Conservation (phyloP, 139 green algal species). For the Spirogloea muscicola region DNA sequence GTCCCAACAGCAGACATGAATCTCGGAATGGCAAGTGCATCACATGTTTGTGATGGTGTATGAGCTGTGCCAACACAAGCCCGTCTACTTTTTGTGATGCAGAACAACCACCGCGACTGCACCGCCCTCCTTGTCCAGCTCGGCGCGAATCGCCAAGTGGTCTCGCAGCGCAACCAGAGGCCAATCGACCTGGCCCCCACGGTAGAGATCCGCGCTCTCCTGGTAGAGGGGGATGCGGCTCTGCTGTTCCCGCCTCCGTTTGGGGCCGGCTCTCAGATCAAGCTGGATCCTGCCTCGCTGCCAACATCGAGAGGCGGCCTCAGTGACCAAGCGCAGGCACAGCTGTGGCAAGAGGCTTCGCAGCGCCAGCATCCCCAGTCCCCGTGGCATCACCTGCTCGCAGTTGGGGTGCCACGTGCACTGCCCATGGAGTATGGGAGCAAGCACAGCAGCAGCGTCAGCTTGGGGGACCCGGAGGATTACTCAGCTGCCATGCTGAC, state of each 20-base stretch:
- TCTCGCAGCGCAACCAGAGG: slow-evolving; percentile 11
- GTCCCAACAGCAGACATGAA: background rate
- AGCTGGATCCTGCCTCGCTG: too few relatives aligned
- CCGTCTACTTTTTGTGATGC: background rate
- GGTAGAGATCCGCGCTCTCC: slow-evolving; percentile 15
- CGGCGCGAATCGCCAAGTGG: slow-evolving; percentile 17
- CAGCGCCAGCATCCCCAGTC: background rate
- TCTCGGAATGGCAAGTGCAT: background rate
- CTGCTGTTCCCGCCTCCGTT: background rate
- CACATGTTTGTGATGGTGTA: background rate
- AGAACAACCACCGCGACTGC: slow-evolving; percentile 35
- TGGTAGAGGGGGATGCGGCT: background rate
- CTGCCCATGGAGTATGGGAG: too few relatives aligned
- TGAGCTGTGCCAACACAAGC: background rate
- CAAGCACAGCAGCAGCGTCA: too few relatives aligned
- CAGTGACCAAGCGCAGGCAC: background rate
- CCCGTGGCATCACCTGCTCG: background rate
- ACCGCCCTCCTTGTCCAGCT: slow-evolving; percentile 5
- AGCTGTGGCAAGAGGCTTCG: background rate
- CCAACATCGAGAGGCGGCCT: background rate
- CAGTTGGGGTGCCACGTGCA: too few relatives aligned
- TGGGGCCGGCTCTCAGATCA: too few relatives aligned
- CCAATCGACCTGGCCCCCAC: slow-evolving; percentile 16
- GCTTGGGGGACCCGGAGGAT: too few relatives aligned
- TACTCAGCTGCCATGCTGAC: too few relatives aligned